Evolutionary conservation across 116 monocot species (phyloP).

Genomic region (Papilionanthe hybrid): DNA sequence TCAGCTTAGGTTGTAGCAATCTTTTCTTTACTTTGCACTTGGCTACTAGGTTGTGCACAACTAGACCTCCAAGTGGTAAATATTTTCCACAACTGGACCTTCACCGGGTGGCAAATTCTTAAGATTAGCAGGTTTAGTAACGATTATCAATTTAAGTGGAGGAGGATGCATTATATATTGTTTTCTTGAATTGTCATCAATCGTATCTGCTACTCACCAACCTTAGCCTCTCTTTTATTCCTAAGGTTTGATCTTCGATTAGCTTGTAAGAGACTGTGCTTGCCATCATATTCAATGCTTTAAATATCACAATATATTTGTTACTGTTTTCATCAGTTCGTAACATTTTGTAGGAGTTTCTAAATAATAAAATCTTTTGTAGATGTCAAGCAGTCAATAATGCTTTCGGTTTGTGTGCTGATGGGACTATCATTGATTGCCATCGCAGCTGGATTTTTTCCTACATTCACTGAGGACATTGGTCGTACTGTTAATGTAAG

Average conservation of each 20-base stretch:
- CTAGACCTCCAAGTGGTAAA: no score
- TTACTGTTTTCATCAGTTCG: constrained; percentile 3
- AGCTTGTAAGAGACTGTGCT: background rate
- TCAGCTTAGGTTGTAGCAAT: no score
- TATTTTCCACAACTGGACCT: no score
- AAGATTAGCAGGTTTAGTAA: background rate
- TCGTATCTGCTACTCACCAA: background rate
- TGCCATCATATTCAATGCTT: background rate
- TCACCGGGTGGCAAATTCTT: background rate
- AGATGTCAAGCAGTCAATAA: constrained; percentile 58
- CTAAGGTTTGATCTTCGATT: background rate
- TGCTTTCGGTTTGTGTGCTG: constrained; percentile 36
- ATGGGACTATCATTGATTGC: constrained; percentile 46
- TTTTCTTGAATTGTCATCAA: background rate
- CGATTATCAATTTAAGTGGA: background rate
- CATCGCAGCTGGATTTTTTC: constrained; percentile 46
- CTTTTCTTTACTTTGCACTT: no score
- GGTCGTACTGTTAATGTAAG: constrained; percentile 78
- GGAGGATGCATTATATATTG: background rate
- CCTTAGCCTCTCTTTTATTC: background rate
- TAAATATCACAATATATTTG: constrained; percentile 4
- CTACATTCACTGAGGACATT: constrained; percentile 67
- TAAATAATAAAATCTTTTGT: constrained; percentile 14
- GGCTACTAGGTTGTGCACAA: no score
- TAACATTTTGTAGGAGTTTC: background rate